Evolutionary conservation across 116 monocot genomes (phyloP).

Genomic region (Cymodocea nodosa): DNA sequence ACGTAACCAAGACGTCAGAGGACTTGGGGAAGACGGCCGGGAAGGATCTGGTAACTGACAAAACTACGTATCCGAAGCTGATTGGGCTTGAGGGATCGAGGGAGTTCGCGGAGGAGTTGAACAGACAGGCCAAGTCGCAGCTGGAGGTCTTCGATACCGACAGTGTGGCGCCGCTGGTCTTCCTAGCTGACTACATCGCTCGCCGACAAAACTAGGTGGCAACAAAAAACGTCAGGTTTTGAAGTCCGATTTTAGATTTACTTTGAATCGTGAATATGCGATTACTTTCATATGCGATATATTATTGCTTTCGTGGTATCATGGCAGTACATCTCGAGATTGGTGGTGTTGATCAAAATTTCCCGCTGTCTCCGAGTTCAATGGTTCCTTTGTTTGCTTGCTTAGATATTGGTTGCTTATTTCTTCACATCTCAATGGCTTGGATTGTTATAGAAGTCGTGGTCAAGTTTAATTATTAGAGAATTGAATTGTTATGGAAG

Average conservation of each 20-base stretch:
- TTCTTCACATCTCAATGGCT: no score
- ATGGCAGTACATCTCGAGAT: no score
- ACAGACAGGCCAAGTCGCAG: constrained; percentile 27
- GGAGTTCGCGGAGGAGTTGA: constrained; percentile 33
- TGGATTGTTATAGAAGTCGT: no score
- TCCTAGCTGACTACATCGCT: constrained; percentile 35
- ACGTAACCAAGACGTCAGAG: constrained; percentile 46
- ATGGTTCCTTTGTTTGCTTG: no score
- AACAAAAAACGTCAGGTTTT: neutral
- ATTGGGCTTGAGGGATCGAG: constrained; percentile 20
- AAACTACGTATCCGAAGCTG: constrained; percentile 45
- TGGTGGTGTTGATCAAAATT: no score
- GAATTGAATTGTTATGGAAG: no score
- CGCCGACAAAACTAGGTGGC: constrained; percentile 23
- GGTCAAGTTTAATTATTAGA: no score
- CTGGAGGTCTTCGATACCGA: constrained; percentile 25
- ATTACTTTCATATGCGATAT: neutral
- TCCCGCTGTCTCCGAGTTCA: no score
- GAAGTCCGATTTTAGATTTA: neutral
- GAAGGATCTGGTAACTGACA: constrained; percentile 44
- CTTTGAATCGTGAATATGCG: no score
- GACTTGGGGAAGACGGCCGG: constrained; percentile 61
- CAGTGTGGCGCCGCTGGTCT: constrained; percentile 30
- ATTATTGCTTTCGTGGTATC: neutral
- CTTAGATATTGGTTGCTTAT: no score